Conservation (phyloP, 352 stramenopile genomes). For the Phytophthora uliginosa region DNA sequence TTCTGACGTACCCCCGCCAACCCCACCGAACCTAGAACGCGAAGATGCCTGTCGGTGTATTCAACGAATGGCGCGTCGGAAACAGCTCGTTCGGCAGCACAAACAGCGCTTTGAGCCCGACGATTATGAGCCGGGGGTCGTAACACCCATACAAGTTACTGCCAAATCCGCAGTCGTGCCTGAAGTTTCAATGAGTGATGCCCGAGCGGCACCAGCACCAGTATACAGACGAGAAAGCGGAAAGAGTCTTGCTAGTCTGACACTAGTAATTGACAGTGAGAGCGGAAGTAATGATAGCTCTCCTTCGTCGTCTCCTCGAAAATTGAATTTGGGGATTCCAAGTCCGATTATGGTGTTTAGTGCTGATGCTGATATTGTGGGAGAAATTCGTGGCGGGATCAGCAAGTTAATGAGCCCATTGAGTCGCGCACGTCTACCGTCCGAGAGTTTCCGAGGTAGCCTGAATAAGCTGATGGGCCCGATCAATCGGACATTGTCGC, state of each 20-base stretch:
- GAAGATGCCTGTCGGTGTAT: constrained; percentile 33
- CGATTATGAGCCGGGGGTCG: constrained; percentile 33
- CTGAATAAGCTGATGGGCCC: constrained; percentile 37
- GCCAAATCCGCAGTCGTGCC: background rate
- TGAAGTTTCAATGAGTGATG: constrained; percentile 1
- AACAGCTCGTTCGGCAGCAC: constrained; percentile 17
- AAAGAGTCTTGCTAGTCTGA: background rate
- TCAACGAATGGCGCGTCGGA: constrained; percentile 33
- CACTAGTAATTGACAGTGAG: background rate
- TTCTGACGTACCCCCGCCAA: background rate
- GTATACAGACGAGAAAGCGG: background rate
- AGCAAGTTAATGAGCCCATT: constrained; percentile 40
- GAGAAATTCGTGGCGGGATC: constrained; percentile 31
- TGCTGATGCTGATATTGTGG: constrained; percentile 26
- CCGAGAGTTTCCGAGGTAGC: constrained; percentile 34
- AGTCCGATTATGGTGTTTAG: constrained; percentile 30
- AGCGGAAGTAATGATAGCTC: constrained; percentile 2
- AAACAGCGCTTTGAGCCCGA: constrained; percentile 22
- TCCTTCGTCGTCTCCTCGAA: constrained; percentile 1
- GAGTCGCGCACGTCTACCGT: constrained; percentile 16
- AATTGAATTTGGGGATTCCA: constrained; percentile 24
- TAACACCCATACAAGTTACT: constrained; percentile 11
- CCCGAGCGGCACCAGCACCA: background rate
- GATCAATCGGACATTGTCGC: constrained; percentile 30
- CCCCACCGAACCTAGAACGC: constrained; percentile 19